Evolutionary conservation across 371 early-diverging fungal genomes (phyloP), one percentile per base, ranked within the genome.

Genomic region (Mucor sp.): DNA sequence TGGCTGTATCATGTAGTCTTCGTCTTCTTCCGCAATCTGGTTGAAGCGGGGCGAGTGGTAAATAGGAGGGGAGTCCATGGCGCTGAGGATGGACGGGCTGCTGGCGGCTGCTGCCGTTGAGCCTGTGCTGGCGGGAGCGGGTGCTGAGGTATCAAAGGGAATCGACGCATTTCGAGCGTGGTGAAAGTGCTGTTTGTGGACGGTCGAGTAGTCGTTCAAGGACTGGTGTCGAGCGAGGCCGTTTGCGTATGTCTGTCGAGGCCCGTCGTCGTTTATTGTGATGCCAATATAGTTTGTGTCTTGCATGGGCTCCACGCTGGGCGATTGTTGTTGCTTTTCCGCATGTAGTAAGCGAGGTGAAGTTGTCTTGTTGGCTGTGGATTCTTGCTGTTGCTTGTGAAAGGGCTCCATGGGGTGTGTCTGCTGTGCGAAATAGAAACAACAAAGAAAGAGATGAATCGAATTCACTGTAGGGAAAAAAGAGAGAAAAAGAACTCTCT

Each of bases 241-340:
- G 11, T 35, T 32, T 15, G 44, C 30, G 57, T 60, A 23, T 33
- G 60, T 37, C 23, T 63, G 32, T 58, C 62, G 59, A 6, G 50
- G 66, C 17, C 27, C 33, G 17, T 70, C 69, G 32, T 76, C 76
- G 48, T 62, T 69, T 30, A 76, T 76, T 19, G 76, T 76, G n/a
- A 76, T 76, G 9, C 76, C 76, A 56, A 76, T 65, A 62, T 76
- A 72, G 27, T 76, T 74, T 35, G 74, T 74, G 33, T 74, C 74
- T 63, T 74, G 74, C 14, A 27, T 25, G 5, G 48, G 14, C 17
- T 37, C 33, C 14, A 11, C 35, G 32, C n/a, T 50, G 21, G 63
- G 27, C 15, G 39, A 56, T 28, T 33, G 48, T 35, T 58, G 56
- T 37, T 57, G 61, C 21, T 47, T 56, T 56, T 56, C 56, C 8